Evolutionary conservation across 257 asterid genomes (phyloP).

Genomic region (Solanum ossicruentum): DNA sequence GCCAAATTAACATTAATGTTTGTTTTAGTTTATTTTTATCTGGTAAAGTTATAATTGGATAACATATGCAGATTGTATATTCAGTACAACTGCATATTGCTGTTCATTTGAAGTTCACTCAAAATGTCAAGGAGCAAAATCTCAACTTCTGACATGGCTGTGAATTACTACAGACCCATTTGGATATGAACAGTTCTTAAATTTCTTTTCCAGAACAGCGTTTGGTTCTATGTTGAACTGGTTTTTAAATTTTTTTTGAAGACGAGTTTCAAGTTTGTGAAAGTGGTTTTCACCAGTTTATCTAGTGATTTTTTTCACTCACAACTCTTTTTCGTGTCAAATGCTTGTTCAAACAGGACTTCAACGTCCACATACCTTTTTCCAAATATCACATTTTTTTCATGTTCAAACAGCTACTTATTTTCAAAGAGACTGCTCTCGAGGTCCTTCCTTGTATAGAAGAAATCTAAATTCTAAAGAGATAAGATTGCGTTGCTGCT

Average conservation of each 20-base stretch:
- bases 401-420: too few relatives aligned
- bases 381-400: not conserved
- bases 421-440: not conserved
- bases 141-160: not conserved
- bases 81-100: not conserved
- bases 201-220: not conserved
- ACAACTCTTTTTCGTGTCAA: not conserved
- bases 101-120: not conserved
- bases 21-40: not conserved
- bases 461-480: not conserved
- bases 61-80: not conserved
- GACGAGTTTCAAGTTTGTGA: not conserved
- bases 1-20: not conserved
- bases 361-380: not conserved
- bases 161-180: not conserved
- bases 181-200: not conserved
- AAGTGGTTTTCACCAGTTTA: not conserved
- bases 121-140: not conserved
- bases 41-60: not conserved
- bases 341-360: not conserved
- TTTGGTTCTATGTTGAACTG: not conserved
- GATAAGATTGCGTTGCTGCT: not conserved
- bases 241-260: not conserved
- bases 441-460: not conserved
- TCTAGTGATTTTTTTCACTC: not conserved